These are phyloP conservation scores for Plasmodium inui DNA, from an alignment of 169 alveolate genomes.

Conservation along the genomic window DNA sequence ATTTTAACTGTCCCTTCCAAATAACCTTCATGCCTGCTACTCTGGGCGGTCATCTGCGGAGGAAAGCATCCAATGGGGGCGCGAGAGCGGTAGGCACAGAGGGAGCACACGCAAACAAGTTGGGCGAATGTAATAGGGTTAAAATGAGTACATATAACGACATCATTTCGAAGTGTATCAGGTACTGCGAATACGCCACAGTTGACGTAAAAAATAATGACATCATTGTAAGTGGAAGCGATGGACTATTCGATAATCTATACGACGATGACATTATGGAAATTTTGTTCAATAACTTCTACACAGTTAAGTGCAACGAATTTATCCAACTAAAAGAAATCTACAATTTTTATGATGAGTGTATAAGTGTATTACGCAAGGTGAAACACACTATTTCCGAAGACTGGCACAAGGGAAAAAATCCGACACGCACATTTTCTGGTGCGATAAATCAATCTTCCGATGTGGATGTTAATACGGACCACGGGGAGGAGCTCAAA, in stretches of 20 bases:
- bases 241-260: slow-evolving; percentile 65
- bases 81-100: neutral
- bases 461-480: neutral
- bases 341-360: slow-evolving; percentile 25
- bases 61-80: neutral
- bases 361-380: neutral
- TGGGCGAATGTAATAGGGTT: neutral
- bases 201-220: slow-evolving; percentile 25
- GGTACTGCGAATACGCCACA: slow-evolving; percentile 58
- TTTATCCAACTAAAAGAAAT: slow-evolving; percentile 41
- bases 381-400: neutral
- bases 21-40: slow-evolving; percentile 55
- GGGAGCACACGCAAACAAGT: neutral
- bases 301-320: slow-evolving; percentile 27
- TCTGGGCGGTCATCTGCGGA: neutral
- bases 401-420: neutral
- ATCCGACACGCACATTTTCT: neutral
- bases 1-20: slow-evolving; percentile 75
- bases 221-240: slow-evolving; percentile 71
- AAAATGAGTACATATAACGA: slow-evolving; percentile 56
- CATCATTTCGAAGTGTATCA: slow-evolving; percentile 58
- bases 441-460: neutral
- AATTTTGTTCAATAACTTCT: slow-evolving; percentile 45
- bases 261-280: slow-evolving; percentile 74
- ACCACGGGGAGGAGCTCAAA: neutral